Conservation (phyloP, 345 rosid genomes). For the Populus nigra region DNA sequence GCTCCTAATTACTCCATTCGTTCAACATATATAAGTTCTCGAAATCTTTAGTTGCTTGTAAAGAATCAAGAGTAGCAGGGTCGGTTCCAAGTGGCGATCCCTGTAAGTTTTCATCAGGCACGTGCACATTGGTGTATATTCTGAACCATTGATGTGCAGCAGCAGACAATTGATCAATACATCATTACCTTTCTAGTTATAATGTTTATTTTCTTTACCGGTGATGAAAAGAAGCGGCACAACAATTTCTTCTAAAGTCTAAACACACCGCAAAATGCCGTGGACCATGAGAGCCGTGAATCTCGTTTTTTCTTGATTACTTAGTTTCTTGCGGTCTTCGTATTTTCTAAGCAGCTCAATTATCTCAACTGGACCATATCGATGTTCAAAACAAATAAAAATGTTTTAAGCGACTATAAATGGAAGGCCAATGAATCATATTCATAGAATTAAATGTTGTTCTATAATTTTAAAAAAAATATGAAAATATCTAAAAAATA, state of each 20-base stretch:
- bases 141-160: background rate
- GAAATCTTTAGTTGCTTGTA: background rate
- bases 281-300: background rate
- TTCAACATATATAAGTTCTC: background rate
- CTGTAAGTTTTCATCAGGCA: background rate
- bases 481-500: no score
- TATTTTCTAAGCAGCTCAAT: background rate
- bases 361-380: background rate
- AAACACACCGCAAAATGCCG: background rate
- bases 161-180: background rate
- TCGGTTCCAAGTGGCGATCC: background rate
- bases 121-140: background rate
- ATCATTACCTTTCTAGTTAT: background rate
- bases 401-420: background rate
- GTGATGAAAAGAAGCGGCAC: background rate
- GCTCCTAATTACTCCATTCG: background rate
- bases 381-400: background rate
- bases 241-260: background rate
- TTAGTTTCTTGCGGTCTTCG: background rate
- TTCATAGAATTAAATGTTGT: background rate
- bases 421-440: background rate
- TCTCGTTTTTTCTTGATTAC: background rate
- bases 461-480: no score
- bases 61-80: background rate
- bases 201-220: background rate